Evolutionary conservation across 2,329 filamentous ascomycete genomes (phyloP).

Genomic region (Microascus cirrosus): DNA sequence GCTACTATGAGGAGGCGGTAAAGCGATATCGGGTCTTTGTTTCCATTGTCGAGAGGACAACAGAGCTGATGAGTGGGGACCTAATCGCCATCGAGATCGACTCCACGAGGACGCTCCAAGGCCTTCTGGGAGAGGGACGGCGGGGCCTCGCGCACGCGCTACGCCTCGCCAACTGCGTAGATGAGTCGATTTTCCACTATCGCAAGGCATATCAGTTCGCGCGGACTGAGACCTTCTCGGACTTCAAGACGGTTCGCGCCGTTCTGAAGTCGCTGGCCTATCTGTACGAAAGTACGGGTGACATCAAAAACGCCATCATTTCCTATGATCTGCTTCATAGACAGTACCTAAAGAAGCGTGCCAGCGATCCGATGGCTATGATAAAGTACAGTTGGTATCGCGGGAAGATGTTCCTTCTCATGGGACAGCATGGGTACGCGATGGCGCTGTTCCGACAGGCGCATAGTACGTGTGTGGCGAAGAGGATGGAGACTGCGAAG

Average conservation of each 20-base stretch:
- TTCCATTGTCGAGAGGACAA: neutral
- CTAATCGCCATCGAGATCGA: neutral
- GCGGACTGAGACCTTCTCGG: neutral
- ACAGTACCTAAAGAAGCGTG: neutral
- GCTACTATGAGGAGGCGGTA: neutral
- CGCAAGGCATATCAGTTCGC: neutral
- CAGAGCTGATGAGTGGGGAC: neutral
- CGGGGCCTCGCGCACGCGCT: conserved; percentile 2
- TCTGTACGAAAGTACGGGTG: conserved; percentile 2
- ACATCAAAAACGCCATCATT: neutral
- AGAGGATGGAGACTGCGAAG: conserved; percentile 3
- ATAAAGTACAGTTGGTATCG: conserved; percentile 5
- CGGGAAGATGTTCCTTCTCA: conserved; percentile 4
- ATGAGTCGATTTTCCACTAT: conserved; percentile 3
- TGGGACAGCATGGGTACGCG: neutral
- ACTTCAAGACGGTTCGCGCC: neutral
- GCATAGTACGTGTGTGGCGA: neutral
- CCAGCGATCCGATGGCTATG: neutral
- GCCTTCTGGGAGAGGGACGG: neutral
- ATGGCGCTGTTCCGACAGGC: conserved; percentile 1
- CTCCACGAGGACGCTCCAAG: neutral
- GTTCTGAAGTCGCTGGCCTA: conserved; percentile 3
- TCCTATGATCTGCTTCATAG: conserved; percentile 3
- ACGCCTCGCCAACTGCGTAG: neutral
- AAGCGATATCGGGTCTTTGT: neutral